Evolutionary conservation across 768 basidiomycete genomes (phyloP).

Genomic region (Collybia nuda): DNA sequence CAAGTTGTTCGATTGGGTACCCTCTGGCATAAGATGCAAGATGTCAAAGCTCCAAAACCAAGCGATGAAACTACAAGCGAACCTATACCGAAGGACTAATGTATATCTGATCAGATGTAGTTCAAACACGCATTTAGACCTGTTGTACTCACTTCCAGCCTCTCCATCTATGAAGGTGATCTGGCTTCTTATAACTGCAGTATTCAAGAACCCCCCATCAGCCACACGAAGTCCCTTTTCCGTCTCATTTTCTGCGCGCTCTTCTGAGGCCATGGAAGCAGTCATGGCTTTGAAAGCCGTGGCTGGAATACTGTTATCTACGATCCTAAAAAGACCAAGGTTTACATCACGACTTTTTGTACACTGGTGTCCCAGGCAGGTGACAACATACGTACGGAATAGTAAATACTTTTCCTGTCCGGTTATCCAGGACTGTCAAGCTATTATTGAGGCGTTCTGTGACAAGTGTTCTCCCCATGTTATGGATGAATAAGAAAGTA

Average conservation of each 20-base stretch:
- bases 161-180: constrained; percentile 95
- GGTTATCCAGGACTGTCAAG: constrained; percentile 78
- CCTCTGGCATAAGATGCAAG: constrained; percentile 48
- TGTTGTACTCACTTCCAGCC: constrained; percentile 55
- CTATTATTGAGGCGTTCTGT: constrained; percentile 22
- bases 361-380: not conserved
- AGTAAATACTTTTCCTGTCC: constrained; percentile 76
- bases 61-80: constrained; percentile 2
- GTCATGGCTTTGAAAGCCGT: constrained; percentile 79
- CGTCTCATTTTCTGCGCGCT: constrained; percentile 81
- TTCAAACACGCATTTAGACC: not conserved
- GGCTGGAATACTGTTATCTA: constrained; percentile 76
- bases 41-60: not conserved
- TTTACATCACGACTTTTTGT: too few species aligned
- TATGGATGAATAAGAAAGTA: not conserved
- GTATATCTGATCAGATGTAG: not conserved
- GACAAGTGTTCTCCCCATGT: constrained; percentile 16
- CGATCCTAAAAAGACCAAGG: constrained; percentile 49
- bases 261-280: constrained; percentile 54
- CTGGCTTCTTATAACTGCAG: constrained; percentile 73
- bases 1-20: constrained; percentile 92
- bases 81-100: constrained; percentile 75
- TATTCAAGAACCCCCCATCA: constrained; percentile 83
- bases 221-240: constrained; percentile 77
- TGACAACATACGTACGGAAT: constrained; percentile 57